Base-by-base conservation (phyloP, 2,329 filamentous ascomycete species). In the Sphaerostilbella broomeana region DNA sequence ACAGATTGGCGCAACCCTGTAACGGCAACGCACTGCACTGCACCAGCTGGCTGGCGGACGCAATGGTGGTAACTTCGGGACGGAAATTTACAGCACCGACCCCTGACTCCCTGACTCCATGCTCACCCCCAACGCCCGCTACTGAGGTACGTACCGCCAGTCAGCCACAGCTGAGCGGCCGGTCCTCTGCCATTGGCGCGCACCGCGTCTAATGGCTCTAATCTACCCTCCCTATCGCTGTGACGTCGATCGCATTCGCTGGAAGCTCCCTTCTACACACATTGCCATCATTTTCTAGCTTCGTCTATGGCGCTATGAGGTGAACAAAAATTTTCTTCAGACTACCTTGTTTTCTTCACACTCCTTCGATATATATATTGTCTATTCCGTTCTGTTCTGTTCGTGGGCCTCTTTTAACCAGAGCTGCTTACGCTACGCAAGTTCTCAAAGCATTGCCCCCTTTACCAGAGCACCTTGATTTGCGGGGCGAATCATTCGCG, bases 1-100 rank as follows among this genome's bases (percentile, higher is more conserved):
- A 43, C 42, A 43, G 36, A 35, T 33, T 40, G 41, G 32, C 42
- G 27, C 41, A 35, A 39, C 18, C 24, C 11, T 15, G 15, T 20
- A 17, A 13, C 29, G n/a, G 18, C 18, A 17, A 6, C 15, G 20
- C 9, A 19, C 10, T 20, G 7, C 17, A 28, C 32, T 35, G 24
- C 17, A n/a, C n/a, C n/a, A n/a, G n/a, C n/a, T n/a, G n/a, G n/a
- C n/a, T n/a, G n/a, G n/a, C n/a, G n/a, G n/a, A n/a, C n/a, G n/a
- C n/a, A n/a, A n/a, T n/a, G n/a, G n/a, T n/a, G n/a, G n/a, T n/a
- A n/a, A n/a, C 27, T 47, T 47, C 46, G 50, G 40, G 24, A 29
- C 51, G 51, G 49, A 52, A 43, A 48, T 53, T 53, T 24, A 28
- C 37, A 24, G 13, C 22, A 5, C 49, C 51, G 47, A 24, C 36